Percentiles rank a stretch among this genome's conserved stretches.
These are phyloP conservation scores for Beauveria sp. DNA, from an alignment of 2,329 filamentous ascomycete genomes.

Conservation along the genomic window DNA sequence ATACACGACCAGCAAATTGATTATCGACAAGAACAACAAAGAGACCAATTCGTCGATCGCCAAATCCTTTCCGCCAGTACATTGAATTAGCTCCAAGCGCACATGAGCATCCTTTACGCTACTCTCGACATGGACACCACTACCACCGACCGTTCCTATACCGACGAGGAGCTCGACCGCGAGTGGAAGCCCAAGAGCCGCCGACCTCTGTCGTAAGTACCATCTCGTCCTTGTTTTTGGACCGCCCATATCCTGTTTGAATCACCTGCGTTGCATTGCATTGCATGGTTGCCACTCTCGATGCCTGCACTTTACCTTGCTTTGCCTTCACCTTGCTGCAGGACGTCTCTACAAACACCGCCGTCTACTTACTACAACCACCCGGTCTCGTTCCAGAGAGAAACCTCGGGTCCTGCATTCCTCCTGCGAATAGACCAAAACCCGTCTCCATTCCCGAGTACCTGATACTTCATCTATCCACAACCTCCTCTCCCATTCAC, in stretches of 20 bases:
- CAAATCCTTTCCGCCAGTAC: not conserved
- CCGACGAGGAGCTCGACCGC: slow-evolving; percentile 64
- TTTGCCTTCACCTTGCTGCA: not conserved
- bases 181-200: slow-evolving; percentile 73
- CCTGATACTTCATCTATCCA: not conserved
- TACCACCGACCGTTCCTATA: slow-evolving; percentile 16
- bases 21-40: not conserved
- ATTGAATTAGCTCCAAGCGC: not conserved
- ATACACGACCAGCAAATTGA: not conserved
- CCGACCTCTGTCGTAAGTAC: slow-evolving; percentile 75
- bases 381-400: not conserved
- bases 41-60: not conserved
- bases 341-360: not conserved
- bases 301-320: not conserved
- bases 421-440: not conserved
- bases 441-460: not conserved
- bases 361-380: slow-evolving; percentile 2
- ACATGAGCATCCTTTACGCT: not conserved
- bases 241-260: not conserved
- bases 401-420: not conserved
- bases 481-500: not conserved
- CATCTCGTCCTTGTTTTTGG: slow-evolving; percentile 13
- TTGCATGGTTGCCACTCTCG: not conserved
- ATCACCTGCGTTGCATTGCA: not conserved
- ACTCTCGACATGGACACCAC: not conserved